Base-by-base conservation (phyloP, 129 eudicot genomes). In the Deinandra increscens region DNA sequence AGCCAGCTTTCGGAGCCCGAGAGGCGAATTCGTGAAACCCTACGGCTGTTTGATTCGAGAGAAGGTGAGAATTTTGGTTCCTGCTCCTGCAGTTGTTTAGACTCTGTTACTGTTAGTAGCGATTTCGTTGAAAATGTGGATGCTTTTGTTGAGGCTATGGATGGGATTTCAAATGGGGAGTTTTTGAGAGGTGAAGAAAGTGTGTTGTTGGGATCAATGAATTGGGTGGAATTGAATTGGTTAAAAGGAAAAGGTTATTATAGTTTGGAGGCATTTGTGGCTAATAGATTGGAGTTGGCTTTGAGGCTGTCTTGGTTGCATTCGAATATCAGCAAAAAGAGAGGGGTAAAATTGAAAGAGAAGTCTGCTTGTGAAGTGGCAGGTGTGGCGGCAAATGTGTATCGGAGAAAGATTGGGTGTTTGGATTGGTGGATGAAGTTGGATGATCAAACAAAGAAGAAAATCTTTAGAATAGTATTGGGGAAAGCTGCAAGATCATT, bases 401-500 rank as follows among this genome's bases (percentile, higher is more conserved):
- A 65, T 87, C 89, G 96, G 98, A 86, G 98, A 87, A 93, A 93
- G 82, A 89, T 81, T 34, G 98, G 98, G 69, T 89, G 98, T 63
- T 70, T 89, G 68, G 95, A 93, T 70, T 93, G 98, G 98, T 93
- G 98, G 98, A 86, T 61, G 73, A 86, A 78, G 72, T 83, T 93
- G 80, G 90, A 89, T 75, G 70, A 31, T 18, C 60, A 23, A 9
- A 69, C 22, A 39, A 86, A 73, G 83, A 74, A 19, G 74, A 89
- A 83, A 61, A 72, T 83, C 33, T 81, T 81, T 49, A 66, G 62
- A 37, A 58, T 49, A 0, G 65, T 77, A 4, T 62, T 89, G 75
- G 95, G 90, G 3, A 85, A 79, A 77, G 78, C 96, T 17, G 81
- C 97, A 5, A 86, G 83, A 73, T 80, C 53, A 0, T 70, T 88